These are phyloP conservation scores for Metschnikowia lochheadii DNA, from an alignment of 805 yeast species.

Conservation along the genomic window DNA sequence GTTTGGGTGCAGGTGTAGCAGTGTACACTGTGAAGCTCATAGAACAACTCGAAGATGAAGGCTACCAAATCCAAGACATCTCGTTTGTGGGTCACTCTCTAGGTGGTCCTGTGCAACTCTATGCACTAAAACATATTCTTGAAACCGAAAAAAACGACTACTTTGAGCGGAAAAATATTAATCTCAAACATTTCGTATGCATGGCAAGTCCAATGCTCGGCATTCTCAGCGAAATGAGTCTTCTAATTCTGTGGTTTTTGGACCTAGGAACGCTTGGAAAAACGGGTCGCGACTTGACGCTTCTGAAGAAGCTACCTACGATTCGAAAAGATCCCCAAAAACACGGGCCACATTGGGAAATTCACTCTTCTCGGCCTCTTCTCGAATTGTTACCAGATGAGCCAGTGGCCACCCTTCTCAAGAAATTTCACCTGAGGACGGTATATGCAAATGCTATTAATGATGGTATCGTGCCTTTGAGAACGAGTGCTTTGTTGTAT, in stretches of 20 bases:
- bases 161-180: slow-evolving; percentile 24
- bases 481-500: slow-evolving; percentile 41
- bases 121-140: slow-evolving; percentile 37
- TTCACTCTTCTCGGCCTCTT: slow-evolving; percentile 23
- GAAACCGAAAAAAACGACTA: slow-evolving; percentile 27
- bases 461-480: slow-evolving; percentile 44
- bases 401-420: slow-evolving; percentile 31
- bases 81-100: slow-evolving; percentile 44
- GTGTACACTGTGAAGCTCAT: slow-evolving; percentile 26
- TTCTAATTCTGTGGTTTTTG: slow-evolving; percentile 37
- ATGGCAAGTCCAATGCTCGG: slow-evolving; percentile 44
- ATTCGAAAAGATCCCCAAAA: slow-evolving; percentile 6
- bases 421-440: slow-evolving; percentile 30
- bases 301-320: slow-evolving; percentile 31
- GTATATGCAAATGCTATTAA: slow-evolving; percentile 43
- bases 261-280: slow-evolving; percentile 44
- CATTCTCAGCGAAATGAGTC: slow-evolving; percentile 38
- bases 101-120: slow-evolving; percentile 42
- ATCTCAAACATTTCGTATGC: slow-evolving; percentile 33
- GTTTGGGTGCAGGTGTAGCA: slow-evolving; percentile 32
- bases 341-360: slow-evolving; percentile 3
- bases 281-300: slow-evolving; percentile 43
- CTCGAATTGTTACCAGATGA: slow-evolving; percentile 39
- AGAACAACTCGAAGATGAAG: slow-evolving; percentile 17
- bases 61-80: slow-evolving; percentile 23